Conservation (phyloP, 768 basidiomycete species). For the Kwoniella sp. region DNA sequence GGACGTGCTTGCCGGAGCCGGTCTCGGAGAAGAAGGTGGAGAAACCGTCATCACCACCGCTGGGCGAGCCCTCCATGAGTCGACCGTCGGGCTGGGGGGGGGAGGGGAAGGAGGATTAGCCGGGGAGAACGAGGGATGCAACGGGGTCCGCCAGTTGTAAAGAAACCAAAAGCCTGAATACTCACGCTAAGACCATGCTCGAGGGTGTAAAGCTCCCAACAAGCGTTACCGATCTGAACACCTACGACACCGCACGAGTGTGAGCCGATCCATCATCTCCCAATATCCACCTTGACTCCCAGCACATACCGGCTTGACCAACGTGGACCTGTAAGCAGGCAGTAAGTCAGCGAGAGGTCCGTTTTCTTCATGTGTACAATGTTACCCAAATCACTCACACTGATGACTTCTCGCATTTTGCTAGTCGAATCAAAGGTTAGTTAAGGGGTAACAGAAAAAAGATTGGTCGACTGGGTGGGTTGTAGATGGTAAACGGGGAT, state of each 20-base stretch:
- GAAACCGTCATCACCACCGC: constrained; percentile 84
- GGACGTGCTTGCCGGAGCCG: constrained; percentile 93
- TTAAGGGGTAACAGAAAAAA: constrained; percentile 7
- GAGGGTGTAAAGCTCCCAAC: constrained; percentile 99
- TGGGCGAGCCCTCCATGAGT: constrained; percentile 73
- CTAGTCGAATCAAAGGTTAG: constrained; percentile 11
- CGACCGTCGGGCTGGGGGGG: constrained; percentile 84
- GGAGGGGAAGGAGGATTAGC: constrained; percentile 11
- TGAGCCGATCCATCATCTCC: constrained; percentile 6
- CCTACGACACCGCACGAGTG: constrained; percentile 27
- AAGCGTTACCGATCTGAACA: constrained; percentile 81
- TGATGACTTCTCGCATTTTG: constrained; percentile 75
- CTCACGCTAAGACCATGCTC: constrained; percentile 93
- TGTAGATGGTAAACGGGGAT: not conserved
- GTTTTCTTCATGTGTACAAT: not conserved
- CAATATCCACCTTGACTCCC: not conserved
- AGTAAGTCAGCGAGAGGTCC: constrained; percentile 25
- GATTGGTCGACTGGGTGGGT: constrained; percentile 12
- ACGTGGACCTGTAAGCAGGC: constrained; percentile 64
- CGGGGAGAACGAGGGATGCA: too few species aligned
- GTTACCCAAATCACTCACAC: constrained; percentile 60
- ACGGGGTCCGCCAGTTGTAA: constrained; percentile 7
- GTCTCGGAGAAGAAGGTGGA: constrained; percentile 99
- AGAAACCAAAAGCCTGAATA: constrained; percentile 21
- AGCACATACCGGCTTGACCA: constrained; percentile 72